Evolutionary conservation across 208 protist species (phyloP).

Genomic region (Crithidia acanthocephali): DNA sequence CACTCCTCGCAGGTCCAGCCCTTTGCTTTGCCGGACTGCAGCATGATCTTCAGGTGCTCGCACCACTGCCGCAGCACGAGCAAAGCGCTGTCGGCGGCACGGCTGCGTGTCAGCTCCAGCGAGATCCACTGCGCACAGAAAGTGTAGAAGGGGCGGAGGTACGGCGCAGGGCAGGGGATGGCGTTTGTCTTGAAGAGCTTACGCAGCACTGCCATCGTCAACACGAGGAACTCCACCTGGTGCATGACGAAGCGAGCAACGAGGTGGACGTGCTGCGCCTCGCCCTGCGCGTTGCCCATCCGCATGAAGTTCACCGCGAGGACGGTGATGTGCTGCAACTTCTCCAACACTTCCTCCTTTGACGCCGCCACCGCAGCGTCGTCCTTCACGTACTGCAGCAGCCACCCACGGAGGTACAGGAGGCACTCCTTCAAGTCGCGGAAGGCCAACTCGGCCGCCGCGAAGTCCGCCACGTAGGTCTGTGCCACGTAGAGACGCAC

Average conservation of each 20-base stretch:
- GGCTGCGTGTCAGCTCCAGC: conserved; percentile 75
- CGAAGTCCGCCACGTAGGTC: conserved; percentile 25
- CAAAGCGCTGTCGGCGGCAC: conserved; percentile 32
- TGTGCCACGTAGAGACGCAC: conserved; percentile 43
- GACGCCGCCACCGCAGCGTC: not conserved
- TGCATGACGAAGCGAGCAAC: conserved; percentile 87
- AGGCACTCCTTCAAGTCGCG: conserved; percentile 55
- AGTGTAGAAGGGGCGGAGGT: conserved; percentile 77
- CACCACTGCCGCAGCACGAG: conserved; percentile 75
- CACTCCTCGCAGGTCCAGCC: conserved; percentile 64
- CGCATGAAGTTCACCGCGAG: conserved; percentile 87
- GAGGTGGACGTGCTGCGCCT: conserved; percentile 51
- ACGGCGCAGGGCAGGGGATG: conserved; percentile 24
- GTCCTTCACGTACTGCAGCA: conserved; percentile 55
- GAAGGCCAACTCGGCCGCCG: conserved; percentile 34
- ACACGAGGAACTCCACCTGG: conserved; percentile 76
- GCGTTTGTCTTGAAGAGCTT: conserved; percentile 39
- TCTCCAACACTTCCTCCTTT: conserved; percentile 31
- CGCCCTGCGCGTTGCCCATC: conserved; percentile 50
- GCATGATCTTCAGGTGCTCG: conserved; percentile 79
- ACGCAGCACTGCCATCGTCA: conserved; percentile 68
- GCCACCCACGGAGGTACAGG: conserved; percentile 39
- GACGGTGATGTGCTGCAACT: conserved; percentile 64
- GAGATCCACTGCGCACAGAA: conserved; percentile 78
- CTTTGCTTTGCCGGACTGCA: conserved; percentile 52